Evolutionary conservation across 331 rosid genomes (phyloP).

Genomic region (Telfairia occidentalis): DNA sequence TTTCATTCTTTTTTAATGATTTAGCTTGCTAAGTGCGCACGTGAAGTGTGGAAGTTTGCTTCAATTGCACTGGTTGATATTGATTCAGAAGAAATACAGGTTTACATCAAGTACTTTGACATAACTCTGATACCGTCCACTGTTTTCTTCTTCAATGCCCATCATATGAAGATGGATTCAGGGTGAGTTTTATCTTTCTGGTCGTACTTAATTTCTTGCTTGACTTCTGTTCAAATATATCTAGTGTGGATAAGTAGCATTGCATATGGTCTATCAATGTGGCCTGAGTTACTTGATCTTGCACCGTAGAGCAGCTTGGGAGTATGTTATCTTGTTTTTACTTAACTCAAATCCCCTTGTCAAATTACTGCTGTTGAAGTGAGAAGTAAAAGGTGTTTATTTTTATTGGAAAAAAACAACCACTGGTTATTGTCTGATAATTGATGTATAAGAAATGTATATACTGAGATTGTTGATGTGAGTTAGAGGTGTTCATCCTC

Average conservation of each 20-base stretch:
- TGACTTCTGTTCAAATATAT: not conserved
- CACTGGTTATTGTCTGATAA: too few relatives aligned
- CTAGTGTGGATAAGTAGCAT: not conserved
- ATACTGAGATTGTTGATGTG: too few relatives aligned
- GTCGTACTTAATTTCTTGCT: not conserved
- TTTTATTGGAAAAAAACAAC: not conserved
- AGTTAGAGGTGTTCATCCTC: too few relatives aligned
- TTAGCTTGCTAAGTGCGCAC: conserved; percentile 52
- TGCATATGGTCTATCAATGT: not conserved
- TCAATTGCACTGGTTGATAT: conserved; percentile 57
- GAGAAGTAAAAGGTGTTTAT: not conserved
- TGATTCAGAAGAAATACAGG: conserved; percentile 60
- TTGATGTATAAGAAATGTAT: too few relatives aligned
- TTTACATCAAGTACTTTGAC: conserved; percentile 68
- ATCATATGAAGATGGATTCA: conserved; percentile 94
- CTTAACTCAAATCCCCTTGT: too few relatives aligned
- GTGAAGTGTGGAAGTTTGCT: conserved; percentile 78
- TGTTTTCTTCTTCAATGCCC: conserved; percentile 84
- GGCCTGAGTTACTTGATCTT: not conserved
- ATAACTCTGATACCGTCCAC: conserved; percentile 65
- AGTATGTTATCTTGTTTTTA: too few relatives aligned
- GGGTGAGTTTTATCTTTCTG: conserved; percentile 30
- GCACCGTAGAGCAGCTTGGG: not conserved
- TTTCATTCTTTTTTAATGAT: conserved; percentile 12
- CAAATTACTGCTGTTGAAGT: not conserved